A percentile compares a stretch with the other conserved stretches of the same genome.
Conservation (phyloP, 2,329 filamentous ascomycete genomes). For the Aspergillus nomiae region DNA sequence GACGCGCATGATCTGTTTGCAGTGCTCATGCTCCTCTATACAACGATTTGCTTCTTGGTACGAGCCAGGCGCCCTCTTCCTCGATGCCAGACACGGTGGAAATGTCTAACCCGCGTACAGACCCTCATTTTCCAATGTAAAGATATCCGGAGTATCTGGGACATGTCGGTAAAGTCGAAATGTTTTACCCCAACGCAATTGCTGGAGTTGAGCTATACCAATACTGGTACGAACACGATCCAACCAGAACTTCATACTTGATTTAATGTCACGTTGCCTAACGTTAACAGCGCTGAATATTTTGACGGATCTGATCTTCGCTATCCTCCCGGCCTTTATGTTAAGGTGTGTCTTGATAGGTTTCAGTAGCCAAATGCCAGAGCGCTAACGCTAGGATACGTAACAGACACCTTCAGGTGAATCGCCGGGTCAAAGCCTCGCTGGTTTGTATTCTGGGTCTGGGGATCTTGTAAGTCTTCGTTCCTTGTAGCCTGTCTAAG, state of each 20-base stretch:
- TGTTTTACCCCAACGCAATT: conserved; percentile 48
- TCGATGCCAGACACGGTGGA: conserved; percentile 24
- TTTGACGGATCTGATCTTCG: conserved; percentile 45
- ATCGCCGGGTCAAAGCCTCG: conserved; percentile 37
- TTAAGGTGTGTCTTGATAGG: conserved; percentile 28
- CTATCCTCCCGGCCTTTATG: conserved; percentile 44
- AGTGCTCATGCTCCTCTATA: conserved; percentile 23
- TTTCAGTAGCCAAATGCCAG: too few species aligned
- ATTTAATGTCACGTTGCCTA: background rate
- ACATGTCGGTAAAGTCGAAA: conserved; percentile 37
- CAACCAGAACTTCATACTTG: background rate
- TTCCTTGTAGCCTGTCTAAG: background rate
- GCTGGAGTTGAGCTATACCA: conserved; percentile 48
- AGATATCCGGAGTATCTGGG: conserved; percentile 51
- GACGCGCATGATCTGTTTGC: background rate
- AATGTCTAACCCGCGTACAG: conserved; percentile 29
- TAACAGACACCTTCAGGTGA: conserved; percentile 40
- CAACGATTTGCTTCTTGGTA: conserved; percentile 22
- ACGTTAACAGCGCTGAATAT: conserved; percentile 36
- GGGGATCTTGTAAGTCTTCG: conserved; percentile 43
- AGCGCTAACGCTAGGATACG: background rate
- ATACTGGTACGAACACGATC: conserved; percentile 26
- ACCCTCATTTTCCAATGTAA: conserved; percentile 54
- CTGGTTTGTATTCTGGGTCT: conserved; percentile 43
- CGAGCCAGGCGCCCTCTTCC: background rate